phyloP scores from a whole-genome alignment of 2,329 filamentous ascomycete genomes.

The Trichoderma brevicompactum region DNA sequence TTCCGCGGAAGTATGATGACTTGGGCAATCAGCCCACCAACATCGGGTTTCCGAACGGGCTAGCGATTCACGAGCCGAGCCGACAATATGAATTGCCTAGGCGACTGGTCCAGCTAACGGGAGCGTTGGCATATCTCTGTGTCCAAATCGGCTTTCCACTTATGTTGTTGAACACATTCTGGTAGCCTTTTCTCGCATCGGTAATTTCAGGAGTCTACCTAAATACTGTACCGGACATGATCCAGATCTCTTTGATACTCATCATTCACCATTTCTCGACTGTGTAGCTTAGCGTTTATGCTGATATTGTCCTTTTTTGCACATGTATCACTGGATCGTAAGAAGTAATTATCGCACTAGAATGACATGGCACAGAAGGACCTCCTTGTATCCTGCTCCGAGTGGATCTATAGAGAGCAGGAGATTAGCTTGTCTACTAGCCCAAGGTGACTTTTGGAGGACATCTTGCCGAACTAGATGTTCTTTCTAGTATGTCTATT shows the following conservation, averaged over 20 bases:
- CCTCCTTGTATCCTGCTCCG: not conserved
- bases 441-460: too few species aligned
- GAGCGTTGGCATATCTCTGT: not conserved
- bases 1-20: constrained; percentile 7
- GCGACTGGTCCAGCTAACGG: not conserved
- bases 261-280: not conserved
- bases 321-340: too few species aligned
- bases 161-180: not conserved
- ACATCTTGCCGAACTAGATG: too few species aligned
- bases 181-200: not conserved
- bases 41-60: constrained; percentile 3
- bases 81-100: not conserved
- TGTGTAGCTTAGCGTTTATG: too few species aligned
- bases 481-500: too few species aligned
- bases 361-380: too few species aligned
- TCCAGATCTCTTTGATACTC: too few species aligned
- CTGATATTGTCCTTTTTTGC: too few species aligned
- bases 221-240: not conserved
- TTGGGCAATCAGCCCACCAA: not conserved
- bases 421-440: too few species aligned
- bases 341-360: too few species aligned
- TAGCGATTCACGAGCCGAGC: not conserved
- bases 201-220: not conserved
- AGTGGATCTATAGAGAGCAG: not conserved
- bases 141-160: not conserved